Percentiles rank a stretch among this genome's conserved stretches.
phyloP scores from a whole-genome alignment of 495 filamentous ascomycete species.

The Symbiotaphrina buchneri region DNA sequence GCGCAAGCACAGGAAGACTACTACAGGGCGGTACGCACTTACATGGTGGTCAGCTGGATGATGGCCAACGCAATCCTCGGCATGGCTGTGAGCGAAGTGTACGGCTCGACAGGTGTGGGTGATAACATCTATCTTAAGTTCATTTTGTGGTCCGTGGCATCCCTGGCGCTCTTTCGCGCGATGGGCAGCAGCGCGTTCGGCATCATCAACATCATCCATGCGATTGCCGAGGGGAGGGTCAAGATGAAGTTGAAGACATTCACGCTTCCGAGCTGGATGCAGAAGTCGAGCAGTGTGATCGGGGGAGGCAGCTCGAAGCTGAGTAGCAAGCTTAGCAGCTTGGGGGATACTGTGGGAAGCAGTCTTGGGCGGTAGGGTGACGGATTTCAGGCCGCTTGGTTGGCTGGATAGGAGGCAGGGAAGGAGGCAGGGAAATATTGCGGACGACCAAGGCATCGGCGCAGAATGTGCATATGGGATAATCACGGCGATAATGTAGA shows the following conservation, averaged over 20 bases:
- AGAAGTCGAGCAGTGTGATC: too few species aligned
- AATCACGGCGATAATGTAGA: too few species aligned
- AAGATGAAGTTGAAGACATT: conserved; percentile 23
- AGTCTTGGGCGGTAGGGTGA: too few species aligned
- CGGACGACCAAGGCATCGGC: too few species aligned
- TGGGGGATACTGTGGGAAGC: conserved; percentile 2
- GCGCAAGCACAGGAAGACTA: conserved; percentile 90
- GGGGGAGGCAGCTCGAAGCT: conserved; percentile 12
- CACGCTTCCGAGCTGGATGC: conserved; percentile 10
- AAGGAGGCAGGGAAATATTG: too few species aligned
- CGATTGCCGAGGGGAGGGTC: conserved; percentile 65
- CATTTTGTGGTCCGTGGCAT: conserved; percentile 81
- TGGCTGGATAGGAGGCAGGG: too few species aligned
- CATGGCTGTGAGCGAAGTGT: conserved; percentile 85
- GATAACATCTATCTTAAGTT: conserved; percentile 82
- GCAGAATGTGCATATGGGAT: too few species aligned
- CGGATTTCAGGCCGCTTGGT: too few species aligned
- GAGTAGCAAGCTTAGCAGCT: conserved; percentile 10
- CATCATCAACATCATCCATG: conserved; percentile 60
- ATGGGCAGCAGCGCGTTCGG: conserved; percentile 64
- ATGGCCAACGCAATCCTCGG: conserved; percentile 73
- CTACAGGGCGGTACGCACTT: conserved; percentile 91
- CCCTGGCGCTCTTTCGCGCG: conserved; percentile 62
- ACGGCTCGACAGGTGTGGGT: conserved; percentile 40
- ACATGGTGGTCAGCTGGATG: conserved; percentile 98